Evolutionary conservation across 2,329 filamentous ascomycete species (phyloP).

Genomic region (Blastomyces silverae): DNA sequence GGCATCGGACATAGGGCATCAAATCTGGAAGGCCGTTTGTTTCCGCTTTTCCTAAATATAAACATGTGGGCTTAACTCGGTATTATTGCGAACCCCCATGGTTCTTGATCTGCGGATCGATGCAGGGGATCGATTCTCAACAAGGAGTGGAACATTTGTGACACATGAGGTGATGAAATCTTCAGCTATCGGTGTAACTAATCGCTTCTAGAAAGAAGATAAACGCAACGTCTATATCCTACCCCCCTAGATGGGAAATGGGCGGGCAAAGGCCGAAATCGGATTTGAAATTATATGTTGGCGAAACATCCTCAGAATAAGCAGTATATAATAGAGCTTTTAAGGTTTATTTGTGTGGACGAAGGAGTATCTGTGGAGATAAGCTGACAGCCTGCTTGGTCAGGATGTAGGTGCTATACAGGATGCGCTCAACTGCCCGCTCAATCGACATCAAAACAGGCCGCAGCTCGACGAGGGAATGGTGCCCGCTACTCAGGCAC

Average conservation of each 20-base stretch:
- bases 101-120: not conserved
- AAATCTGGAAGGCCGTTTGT: too few species aligned
- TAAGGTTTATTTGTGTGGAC: not conserved
- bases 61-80: too few species aligned
- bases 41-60: too few species aligned
- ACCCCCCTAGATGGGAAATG: not conserved
- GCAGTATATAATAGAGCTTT: not conserved
- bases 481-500: not conserved
- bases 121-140: not conserved
- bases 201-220: not conserved
- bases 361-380: not conserved
- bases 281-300: not conserved
- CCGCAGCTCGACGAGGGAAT: not conserved
- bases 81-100: not conserved
- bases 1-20: not conserved
- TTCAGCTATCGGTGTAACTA: not conserved
- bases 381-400: not conserved
- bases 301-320: not conserved
- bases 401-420: not conserved
- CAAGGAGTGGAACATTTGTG: not conserved
- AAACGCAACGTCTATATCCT: not conserved
- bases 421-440: not conserved
- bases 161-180: not conserved
- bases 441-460: not conserved
- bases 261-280: not conserved